phyloP scores from a whole-genome alignment of 352 stramenopile species.

The Phytophthora meadii region DNA sequence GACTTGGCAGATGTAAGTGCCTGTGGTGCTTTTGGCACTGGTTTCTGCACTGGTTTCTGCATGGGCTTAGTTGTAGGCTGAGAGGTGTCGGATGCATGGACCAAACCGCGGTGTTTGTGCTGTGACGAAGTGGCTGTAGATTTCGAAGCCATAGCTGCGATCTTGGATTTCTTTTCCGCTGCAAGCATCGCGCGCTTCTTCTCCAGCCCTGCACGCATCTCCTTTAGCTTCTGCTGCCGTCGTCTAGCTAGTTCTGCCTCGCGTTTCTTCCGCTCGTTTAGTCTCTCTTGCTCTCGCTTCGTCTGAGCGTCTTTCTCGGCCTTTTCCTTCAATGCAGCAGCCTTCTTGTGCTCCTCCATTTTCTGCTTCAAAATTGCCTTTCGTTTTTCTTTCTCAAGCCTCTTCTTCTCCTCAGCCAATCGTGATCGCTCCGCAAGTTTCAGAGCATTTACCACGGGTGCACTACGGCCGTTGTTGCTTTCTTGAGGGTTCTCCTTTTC shows the following conservation, averaged over 20 bases:
- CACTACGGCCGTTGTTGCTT: conserved; percentile 42
- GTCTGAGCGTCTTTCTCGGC: conserved; percentile 71
- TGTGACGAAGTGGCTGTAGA: conserved; percentile 13
- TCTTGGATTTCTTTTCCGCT: conserved; percentile 45
- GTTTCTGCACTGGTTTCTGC: conserved; percentile 21
- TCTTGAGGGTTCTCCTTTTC: conserved; percentile 55
- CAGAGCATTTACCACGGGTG: conserved; percentile 68
- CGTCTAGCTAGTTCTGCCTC: conserved; percentile 69
- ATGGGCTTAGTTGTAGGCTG: conserved; percentile 25
- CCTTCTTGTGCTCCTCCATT: conserved; percentile 78
- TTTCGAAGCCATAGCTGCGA: conserved; percentile 16
- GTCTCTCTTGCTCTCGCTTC: conserved; percentile 68
- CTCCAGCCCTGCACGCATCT: conserved; percentile 72
- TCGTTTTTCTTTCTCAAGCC: conserved; percentile 62
- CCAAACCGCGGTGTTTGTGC: conserved; percentile 31
- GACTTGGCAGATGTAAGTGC: conserved; percentile 24
- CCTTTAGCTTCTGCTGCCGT: conserved; percentile 66
- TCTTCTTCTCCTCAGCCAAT: conserved; percentile 74
- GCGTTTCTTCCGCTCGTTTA: conserved; percentile 77
- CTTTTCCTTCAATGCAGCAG: conserved; percentile 76
- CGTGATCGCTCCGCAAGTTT: conserved; percentile 77
- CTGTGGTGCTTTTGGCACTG: conserved; percentile 14
- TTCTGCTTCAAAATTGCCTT: conserved; percentile 73
- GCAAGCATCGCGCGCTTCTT: conserved; percentile 70
- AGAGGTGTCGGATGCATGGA: conserved; percentile 20